Percentiles rank a stretch among this genome's conserved stretches.
phyloP scores from a whole-genome alignment of 306 rosid genomes.

The Mimosa bimucronata region DNA sequence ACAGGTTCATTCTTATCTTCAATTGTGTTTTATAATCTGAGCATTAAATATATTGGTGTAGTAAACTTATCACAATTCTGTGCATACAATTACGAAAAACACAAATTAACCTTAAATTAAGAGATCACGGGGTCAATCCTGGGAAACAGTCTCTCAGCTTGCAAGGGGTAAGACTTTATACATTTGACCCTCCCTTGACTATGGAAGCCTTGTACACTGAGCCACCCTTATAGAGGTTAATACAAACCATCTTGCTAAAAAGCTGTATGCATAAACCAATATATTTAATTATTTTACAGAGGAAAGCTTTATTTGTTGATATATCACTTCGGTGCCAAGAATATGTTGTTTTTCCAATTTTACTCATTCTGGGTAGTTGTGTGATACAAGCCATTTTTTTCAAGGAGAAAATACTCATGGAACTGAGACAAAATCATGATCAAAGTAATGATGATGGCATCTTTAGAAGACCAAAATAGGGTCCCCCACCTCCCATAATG shows the following conservation, averaged over 20 bases:
- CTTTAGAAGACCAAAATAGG: background rate
- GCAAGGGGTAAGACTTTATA: no score
- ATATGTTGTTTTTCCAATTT: background rate
- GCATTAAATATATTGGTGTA: background rate
- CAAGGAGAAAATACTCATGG: no score
- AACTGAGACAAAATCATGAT: no score
- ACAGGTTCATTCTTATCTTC: slow-evolving; percentile 58
- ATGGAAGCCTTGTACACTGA: no score
- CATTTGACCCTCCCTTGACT: no score
- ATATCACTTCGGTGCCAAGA: background rate
- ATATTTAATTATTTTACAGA: background rate
- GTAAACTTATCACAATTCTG: background rate
- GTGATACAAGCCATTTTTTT: no score
- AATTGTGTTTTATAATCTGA: slow-evolving; percentile 4
- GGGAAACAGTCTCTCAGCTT: no score
- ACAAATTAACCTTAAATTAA: background rate
- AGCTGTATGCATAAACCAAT: background rate
- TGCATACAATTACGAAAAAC: background rate
- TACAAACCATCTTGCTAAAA: background rate
- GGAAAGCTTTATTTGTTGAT: background rate
- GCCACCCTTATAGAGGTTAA: background rate
- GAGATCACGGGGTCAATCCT: no score
- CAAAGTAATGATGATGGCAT: no score
- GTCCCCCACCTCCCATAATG: background rate
- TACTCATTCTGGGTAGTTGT: background rate